phyloP scores from a whole-genome alignment of 768 basidiomycete species.

The Pleurotus sapidus region DNA sequence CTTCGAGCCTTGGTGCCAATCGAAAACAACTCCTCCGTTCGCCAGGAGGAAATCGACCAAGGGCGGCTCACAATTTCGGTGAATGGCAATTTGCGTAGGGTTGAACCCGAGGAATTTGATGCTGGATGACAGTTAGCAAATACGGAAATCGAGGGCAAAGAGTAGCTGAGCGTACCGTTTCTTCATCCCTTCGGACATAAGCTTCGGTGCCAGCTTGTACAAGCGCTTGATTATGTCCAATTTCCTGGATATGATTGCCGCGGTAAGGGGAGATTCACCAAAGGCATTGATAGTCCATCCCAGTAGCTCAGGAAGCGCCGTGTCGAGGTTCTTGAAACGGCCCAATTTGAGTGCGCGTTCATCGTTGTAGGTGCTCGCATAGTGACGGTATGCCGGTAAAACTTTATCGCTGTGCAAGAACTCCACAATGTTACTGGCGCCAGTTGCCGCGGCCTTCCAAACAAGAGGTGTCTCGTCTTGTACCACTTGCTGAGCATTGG shows the following conservation, averaged over 20 bases:
- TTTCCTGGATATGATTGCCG: slow-evolving; percentile 35
- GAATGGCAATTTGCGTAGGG: slow-evolving; percentile 39
- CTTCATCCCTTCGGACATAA: slow-evolving; percentile 40
- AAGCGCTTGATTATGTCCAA: slow-evolving; percentile 41
- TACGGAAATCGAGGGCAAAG: not conserved
- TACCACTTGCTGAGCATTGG: slow-evolving; percentile 27
- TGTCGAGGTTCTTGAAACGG: slow-evolving; percentile 33
- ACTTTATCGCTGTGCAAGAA: slow-evolving; percentile 48
- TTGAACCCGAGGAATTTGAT: slow-evolving; percentile 47
- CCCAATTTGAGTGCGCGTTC: slow-evolving; percentile 40
- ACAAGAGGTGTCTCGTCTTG: slow-evolving; percentile 25
- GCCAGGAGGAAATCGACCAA: slow-evolving; percentile 50
- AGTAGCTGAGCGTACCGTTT: slow-evolving; percentile 35
- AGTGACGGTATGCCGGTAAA: slow-evolving; percentile 48
- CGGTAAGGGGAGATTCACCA: slow-evolving; percentile 52
- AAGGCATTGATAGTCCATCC: slow-evolving; percentile 46
- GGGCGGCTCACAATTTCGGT: slow-evolving; percentile 19
- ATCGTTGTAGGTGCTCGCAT: slow-evolving; percentile 39
- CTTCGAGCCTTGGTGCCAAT: slow-evolving; percentile 40
- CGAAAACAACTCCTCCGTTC: slow-evolving; percentile 40
- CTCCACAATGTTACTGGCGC: slow-evolving; percentile 35
- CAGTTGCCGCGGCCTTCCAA: slow-evolving; percentile 38
- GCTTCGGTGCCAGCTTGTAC: slow-evolving; percentile 36
- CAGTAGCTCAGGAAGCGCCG: slow-evolving; percentile 42
- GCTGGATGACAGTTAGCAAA: slow-evolving; percentile 21